These are phyloP conservation scores for Hortaea sp. DNA, from an alignment of 2,329 filamentous ascomycete genomes.

Conservation along the genomic window DNA sequence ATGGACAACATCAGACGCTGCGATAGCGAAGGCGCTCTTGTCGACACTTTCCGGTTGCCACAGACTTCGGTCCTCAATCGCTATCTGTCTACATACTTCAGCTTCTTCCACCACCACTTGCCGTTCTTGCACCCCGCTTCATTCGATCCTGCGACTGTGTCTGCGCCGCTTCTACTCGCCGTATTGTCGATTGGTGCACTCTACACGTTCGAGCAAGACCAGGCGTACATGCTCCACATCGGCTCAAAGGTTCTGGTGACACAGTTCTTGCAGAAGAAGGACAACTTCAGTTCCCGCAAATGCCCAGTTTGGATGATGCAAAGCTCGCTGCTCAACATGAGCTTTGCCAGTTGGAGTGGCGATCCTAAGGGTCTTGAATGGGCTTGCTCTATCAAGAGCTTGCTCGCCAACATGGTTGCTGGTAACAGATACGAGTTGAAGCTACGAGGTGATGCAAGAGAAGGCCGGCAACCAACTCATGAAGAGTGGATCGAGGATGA, in stretches of 20 bases:
- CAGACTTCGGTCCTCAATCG: slow-evolving; percentile 72
- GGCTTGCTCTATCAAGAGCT: slow-evolving; percentile 97
- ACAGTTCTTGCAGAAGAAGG: slow-evolving; percentile 94
- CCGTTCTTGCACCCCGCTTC: slow-evolving; percentile 91
- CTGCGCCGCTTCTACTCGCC: slow-evolving; percentile 74
- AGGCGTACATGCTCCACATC: slow-evolving; percentile 94
- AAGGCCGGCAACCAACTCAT: slow-evolving; percentile 63
- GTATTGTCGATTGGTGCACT: slow-evolving; percentile 91
- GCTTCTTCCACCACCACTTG: slow-evolving; percentile 90
- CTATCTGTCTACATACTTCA: slow-evolving; percentile 92
- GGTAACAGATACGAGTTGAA: slow-evolving; percentile 95
- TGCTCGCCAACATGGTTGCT: slow-evolving; percentile 96
- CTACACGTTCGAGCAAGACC: slow-evolving; percentile 94
- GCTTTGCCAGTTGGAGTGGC: slow-evolving; percentile 98
- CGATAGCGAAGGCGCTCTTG: slow-evolving; percentile 72
- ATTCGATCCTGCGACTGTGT: slow-evolving; percentile 69
- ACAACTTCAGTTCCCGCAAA: slow-evolving; percentile 96
- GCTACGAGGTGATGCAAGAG: slow-evolving; percentile 79
- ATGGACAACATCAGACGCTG: slow-evolving; percentile 74
- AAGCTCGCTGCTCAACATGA: slow-evolving; percentile 92
- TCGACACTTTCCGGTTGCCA: slow-evolving; percentile 83
- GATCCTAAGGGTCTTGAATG: slow-evolving; percentile 95
- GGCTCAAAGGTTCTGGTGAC: slow-evolving; percentile 96
- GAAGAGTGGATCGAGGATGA: slow-evolving; percentile 96
- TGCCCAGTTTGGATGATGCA: slow-evolving; percentile 99